Evolutionary conservation across 2,329 filamentous ascomycete species (phyloP).

Genomic region (Hypomyces rosellus): DNA sequence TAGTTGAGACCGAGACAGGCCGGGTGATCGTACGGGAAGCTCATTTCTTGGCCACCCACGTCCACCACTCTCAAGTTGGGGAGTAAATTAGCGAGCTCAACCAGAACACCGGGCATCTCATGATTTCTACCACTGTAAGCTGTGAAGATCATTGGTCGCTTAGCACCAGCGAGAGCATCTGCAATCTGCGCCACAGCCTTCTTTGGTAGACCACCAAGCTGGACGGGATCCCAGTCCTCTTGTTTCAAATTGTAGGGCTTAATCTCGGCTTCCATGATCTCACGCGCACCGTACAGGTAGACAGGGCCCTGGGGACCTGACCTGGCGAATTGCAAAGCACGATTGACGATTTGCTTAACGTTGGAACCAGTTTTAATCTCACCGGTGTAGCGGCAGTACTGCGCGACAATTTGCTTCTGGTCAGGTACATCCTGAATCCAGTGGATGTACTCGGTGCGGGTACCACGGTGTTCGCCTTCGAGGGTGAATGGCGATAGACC

Average conservation of each 20-base stretch:
- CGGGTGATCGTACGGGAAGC: constrained; percentile 65
- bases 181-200: constrained; percentile 53
- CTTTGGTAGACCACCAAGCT: constrained; percentile 53
- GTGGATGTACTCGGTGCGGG: constrained; percentile 78
- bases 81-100: constrained; percentile 60
- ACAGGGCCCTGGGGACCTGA: constrained; percentile 74
- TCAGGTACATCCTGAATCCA: constrained; percentile 83
- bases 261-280: constrained; percentile 82
- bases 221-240: constrained; percentile 62
- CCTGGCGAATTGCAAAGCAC: constrained; percentile 74
- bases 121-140: constrained; percentile 69
- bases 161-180: constrained; percentile 55
- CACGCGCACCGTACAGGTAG: constrained; percentile 70
- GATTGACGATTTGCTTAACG: constrained; percentile 83
- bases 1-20: constrained; percentile 66
- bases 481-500: constrained; percentile 71
- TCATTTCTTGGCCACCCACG: constrained; percentile 74
- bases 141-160: constrained; percentile 62
- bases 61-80: constrained; percentile 67
- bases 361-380: constrained; percentile 82
- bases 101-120: constrained; percentile 51
- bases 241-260: constrained; percentile 64
- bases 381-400: constrained; percentile 78
- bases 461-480: constrained; percentile 70
- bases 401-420: constrained; percentile 70